Percentiles rank a stretch among this genome's conserved stretches.
phyloP scores from a whole-genome alignment of 495 filamentous ascomycete genomes.

The Amniculicola lignicola region DNA sequence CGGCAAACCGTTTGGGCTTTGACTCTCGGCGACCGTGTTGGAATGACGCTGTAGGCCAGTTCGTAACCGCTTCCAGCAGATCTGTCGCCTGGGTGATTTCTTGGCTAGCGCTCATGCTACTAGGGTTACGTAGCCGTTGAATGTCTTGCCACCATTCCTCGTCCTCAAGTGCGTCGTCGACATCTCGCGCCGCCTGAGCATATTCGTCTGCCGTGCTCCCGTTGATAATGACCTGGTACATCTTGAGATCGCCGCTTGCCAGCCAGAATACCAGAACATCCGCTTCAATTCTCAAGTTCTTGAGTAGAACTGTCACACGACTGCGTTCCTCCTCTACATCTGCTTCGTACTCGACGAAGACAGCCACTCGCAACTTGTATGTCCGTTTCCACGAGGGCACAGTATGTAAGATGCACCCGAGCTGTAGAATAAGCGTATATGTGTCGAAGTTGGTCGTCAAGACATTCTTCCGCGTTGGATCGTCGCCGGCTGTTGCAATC shows the following conservation, averaged over 20 bases:
- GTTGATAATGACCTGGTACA: conserved; percentile 77
- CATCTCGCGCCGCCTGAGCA: conserved; percentile 48
- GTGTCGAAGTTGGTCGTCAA: conserved; percentile 90
- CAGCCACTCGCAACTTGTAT: conserved; percentile 70
- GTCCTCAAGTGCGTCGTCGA: conserved; percentile 59
- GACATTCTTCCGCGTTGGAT: conserved; percentile 55
- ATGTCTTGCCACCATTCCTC: conserved; percentile 85
- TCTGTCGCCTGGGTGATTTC: conserved; percentile 34
- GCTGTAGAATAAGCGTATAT: conserved; percentile 81
- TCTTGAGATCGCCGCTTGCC: conserved; percentile 65
- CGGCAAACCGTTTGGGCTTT: conserved; percentile 46
- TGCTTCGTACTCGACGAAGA: conserved; percentile 86
- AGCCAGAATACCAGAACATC: conserved; percentile 79
- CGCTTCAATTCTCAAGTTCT: conserved; percentile 78
- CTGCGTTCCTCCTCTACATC: conserved; percentile 77
- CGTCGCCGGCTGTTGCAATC: conserved; percentile 51
- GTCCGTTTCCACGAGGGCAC: conserved; percentile 79
- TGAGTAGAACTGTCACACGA: conserved; percentile 69
- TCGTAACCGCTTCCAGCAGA: conserved; percentile 39
- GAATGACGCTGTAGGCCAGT: conserved; percentile 56
- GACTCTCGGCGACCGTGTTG: conserved; percentile 50
- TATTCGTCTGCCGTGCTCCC: conserved; percentile 48
- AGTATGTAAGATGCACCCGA: conserved; percentile 80
- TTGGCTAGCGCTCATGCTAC: conserved; percentile 37
- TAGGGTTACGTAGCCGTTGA: conserved; percentile 52